Evolutionary conservation across 2,329 filamentous ascomycete species (phyloP).

Genomic region (Ophiosphaerella herpotricha): DNA sequence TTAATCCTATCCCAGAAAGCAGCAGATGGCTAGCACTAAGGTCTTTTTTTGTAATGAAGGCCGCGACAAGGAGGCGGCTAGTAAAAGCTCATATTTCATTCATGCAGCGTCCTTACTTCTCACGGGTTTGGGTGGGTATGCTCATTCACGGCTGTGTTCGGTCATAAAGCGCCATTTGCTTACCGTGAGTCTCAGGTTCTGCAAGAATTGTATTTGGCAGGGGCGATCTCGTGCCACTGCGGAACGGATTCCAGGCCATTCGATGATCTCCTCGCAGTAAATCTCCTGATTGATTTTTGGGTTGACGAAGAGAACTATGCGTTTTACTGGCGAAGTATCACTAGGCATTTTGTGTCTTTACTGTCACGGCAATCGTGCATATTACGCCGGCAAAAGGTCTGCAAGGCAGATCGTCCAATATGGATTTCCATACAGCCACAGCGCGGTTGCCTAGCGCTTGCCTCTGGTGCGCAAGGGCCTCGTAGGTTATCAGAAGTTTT

Average conservation of each 20-base stretch:
- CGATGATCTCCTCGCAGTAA: not conserved
- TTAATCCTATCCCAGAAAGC: not conserved
- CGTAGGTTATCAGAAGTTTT: not conserved
- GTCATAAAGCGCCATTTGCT: not conserved
- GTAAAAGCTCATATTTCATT: not conserved
- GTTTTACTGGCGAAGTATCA: too few species aligned
- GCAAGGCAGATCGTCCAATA: not conserved
- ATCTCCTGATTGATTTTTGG: not conserved
- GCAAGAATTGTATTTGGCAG: not conserved
- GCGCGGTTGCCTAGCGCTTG: not conserved
- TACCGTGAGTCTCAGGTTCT: not conserved
- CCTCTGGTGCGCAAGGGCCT: not conserved
- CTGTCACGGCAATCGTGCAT: not conserved
- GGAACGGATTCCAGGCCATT: not conserved
- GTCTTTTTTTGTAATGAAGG: not conserved
- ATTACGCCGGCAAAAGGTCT: not conserved
- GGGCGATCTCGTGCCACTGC: not conserved
- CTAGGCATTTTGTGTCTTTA: too few species aligned
- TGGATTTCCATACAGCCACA: not conserved
- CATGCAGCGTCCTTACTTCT: constrained; percentile 1
- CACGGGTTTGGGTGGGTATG: not conserved
- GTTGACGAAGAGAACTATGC: too few species aligned
- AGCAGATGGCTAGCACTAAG: not conserved
- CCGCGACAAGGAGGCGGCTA: not conserved
- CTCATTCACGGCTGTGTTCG: not conserved